Base-by-base conservation (phyloP, 768 basidiomycete species). In the Tephrocybe sp. region DNA sequence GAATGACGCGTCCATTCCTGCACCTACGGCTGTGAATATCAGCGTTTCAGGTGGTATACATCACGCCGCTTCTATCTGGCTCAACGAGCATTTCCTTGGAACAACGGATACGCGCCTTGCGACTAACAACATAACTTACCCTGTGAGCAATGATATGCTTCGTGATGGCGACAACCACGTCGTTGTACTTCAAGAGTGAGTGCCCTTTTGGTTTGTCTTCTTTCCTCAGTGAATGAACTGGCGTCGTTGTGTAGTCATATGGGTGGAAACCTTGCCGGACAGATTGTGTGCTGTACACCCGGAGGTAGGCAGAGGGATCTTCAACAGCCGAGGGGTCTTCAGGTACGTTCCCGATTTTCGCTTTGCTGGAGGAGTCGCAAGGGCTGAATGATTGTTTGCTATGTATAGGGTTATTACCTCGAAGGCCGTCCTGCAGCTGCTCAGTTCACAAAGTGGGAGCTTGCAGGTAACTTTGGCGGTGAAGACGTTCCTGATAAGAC, bases 261-360 rank as follows among this genome's bases (percentile, higher is more conserved):
- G 56, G 56, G 56, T 3, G 52, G 52, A 34, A 57, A 57, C n/a
- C 47, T 57, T 16, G 56, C 56, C 12, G 56, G 56, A 8, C 56
- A 57, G n/a, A 30, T 57, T 29, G 56, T 57, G 10, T 57, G 56
- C 21, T 57, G 56, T 31, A 57, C 56, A 6, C 56, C 56, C 4
- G 56, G 56, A 11, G 56, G 56, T 16, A 49, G 56, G 5, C 56
- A 57, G 34, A 36, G 56, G 15, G 56, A 57, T 42, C 19, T 57
- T 25, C 56, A 57, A 16, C 56, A 57, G 19, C 56, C 56, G 10
- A 40, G 52, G 19, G 56, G 56, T 22, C 24, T 57, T 11, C 56
- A 57, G 52, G 55, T 57, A 13, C 15, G 39, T 29, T 13, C 16
- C 3, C 23, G n/a, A n/a, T n/a, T n/a, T n/a, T n/a, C n/a, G n/a